Conservation (phyloP, 495 filamentous ascomycete genomes). For the Penicillium paradoxum region DNA sequence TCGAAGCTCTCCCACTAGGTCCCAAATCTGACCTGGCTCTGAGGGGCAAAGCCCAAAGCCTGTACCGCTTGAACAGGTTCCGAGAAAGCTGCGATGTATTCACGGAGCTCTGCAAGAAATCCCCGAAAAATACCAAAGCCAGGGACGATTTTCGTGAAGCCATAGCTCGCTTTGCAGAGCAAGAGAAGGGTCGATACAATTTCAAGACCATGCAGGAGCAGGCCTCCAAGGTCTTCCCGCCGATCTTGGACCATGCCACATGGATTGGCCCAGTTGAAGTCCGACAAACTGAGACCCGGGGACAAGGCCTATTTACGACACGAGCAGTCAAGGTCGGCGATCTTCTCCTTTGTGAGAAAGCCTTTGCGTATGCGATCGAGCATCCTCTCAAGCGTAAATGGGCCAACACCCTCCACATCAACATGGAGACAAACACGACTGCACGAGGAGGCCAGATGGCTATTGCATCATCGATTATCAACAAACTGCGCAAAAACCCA, state of each 20-base stretch:
- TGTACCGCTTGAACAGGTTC: slow-evolving; percentile 40
- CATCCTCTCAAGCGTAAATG: not conserved
- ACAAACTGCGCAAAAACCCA: slow-evolving; percentile 47
- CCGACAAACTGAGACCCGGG: slow-evolving; percentile 15
- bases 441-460: slow-evolving; percentile 26
- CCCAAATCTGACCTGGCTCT: slow-evolving; percentile 39
- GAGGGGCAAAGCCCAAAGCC: slow-evolving; percentile 38
- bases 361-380: slow-evolving; percentile 34
- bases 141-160: slow-evolving; percentile 4
- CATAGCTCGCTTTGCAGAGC: slow-evolving; percentile 11
- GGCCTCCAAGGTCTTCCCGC: slow-evolving; percentile 22
- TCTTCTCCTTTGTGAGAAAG: slow-evolving; percentile 52
- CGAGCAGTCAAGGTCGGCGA: slow-evolving; percentile 45
- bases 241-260: slow-evolving; percentile 42
- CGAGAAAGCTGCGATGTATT: slow-evolving; percentile 25
- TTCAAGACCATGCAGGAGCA: slow-evolving; percentile 36
- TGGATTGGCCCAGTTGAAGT: slow-evolving; percentile 32
- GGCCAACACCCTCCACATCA: slow-evolving; percentile 22
- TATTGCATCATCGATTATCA: slow-evolving; percentile 32
- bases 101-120: slow-evolving; percentile 11
- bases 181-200: slow-evolving; percentile 31
- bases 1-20: not conserved
- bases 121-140: slow-evolving; percentile 23
- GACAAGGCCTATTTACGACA: slow-evolving; percentile 47
- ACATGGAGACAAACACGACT: slow-evolving; percentile 21